Percentiles rank a stretch among this genome's conserved stretches.
phyloP scores from a whole-genome alignment of 202 grass and related monocot genomes.

The Dendrocalamus latiflorus region DNA sequence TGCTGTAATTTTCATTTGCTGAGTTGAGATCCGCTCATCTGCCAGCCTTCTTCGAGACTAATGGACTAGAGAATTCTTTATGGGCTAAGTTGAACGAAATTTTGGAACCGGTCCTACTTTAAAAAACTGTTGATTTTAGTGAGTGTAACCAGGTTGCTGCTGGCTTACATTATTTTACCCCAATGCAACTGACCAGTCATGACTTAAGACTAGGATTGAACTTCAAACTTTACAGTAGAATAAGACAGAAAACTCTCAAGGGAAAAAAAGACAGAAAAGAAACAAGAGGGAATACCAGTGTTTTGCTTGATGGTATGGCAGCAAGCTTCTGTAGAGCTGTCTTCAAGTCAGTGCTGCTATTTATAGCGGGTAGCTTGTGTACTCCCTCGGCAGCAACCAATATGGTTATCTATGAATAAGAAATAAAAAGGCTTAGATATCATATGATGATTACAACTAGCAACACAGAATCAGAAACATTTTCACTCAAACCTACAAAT shows the following conservation, averaged over 20 bases:
- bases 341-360: slow-evolving; percentile 78
- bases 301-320: slow-evolving; percentile 84
- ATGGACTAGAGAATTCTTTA: not conserved
- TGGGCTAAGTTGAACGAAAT: not conserved
- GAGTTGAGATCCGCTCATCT: not conserved
- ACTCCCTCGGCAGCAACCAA: slow-evolving; percentile 85
- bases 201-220: not conserved
- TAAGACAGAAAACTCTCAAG: not conserved
- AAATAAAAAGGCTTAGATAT: slow-evolving; percentile 6
- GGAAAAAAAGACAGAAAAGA: not conserved
- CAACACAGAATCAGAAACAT: slow-evolving; percentile 9
- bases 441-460: not conserved
- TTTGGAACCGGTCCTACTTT: not conserved
- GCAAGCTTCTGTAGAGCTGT: slow-evolving; percentile 73
- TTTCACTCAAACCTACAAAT: not conserved
- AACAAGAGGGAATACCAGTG: slow-evolving; percentile 55
- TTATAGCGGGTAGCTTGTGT: slow-evolving; percentile 83
- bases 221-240: not conserved
- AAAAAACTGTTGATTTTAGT: not conserved
- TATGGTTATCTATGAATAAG: slow-evolving; percentile 63
- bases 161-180: not conserved
- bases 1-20: not conserved
- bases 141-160: not conserved
- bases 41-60: not conserved
- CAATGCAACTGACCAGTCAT: not conserved